Evolutionary conservation across 2,329 filamentous ascomycete genomes (phyloP), one percentile per base, ranked within the genome.

Genomic region (Chrysosphaeria jannelii): DNA sequence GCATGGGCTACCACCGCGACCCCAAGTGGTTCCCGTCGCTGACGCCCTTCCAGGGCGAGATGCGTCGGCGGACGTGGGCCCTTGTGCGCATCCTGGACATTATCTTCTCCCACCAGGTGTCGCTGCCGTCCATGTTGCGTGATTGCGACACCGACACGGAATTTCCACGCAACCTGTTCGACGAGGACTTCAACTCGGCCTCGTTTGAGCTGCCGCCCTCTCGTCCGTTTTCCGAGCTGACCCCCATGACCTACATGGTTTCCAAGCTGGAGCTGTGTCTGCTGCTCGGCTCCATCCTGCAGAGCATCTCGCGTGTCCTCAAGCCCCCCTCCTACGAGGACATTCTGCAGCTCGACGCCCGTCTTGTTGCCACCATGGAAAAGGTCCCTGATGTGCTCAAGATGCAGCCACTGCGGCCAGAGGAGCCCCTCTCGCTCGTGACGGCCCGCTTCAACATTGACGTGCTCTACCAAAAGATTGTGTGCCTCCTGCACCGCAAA

Each of bases 401-500:
- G 33, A 51, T 89, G 32, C 64, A 67, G 15, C 55, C 67, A 0
- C 53, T 89, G 28, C 68, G 75, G 26, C 66, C 61, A 4, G 53
- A 65, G 22, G 79, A 90, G 35, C 66, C 88, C 10, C 64, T 85
- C 40, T 72, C 75, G 13, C 57, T 85, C 28, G 66, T 91, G 27
- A 69, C 89, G 48, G 70, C 79, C 24, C 65, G 79, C 14, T 79
- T 78, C 39, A 71, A 70, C 27, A 48, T 91, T 15, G 74, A 85
- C 30, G 67, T 85, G 23, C 47, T 91, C 5, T 89, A 78, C 38
- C 65, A 88, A 31, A 90, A 89, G 45, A 71, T 78, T 10, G 57
- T 89, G 35, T 88, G 76, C 35, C 59, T 90, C 12, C 56, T 97
- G 19, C 85, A 97, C 41, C 60, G 78, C 23, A 78, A 78, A 31